A percentile compares a stretch with the other conserved stretches of the same genome.
Evolutionary conservation across 257 asterid species (phyloP).

Genomic region (Cinchona pubescens): DNA sequence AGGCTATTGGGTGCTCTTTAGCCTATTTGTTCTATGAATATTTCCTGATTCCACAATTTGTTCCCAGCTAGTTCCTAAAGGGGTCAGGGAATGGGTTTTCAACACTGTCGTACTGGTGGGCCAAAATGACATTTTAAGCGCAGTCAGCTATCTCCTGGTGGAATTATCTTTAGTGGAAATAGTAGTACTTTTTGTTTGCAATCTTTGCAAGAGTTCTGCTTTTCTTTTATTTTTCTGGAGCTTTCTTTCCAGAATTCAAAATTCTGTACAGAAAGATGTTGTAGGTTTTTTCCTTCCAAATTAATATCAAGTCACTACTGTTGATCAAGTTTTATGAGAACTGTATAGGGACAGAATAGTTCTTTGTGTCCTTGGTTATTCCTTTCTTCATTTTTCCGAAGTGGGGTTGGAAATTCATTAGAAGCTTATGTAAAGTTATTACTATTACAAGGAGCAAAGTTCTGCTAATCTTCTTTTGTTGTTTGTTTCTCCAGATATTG

Average conservation of each 20-base stretch:
- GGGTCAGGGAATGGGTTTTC: not conserved
- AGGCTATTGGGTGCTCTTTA: not conserved
- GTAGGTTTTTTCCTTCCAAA: too few species aligned
- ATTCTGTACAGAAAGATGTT: not conserved
- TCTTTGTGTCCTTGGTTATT: not conserved
- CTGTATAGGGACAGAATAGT: not conserved
- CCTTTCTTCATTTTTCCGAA: not conserved
- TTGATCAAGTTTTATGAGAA: not conserved
- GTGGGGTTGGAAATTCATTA: not conserved
- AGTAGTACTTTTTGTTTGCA: not conserved
- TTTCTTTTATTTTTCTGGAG: not conserved
- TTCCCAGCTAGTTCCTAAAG: not conserved
- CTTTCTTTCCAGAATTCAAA: not conserved
- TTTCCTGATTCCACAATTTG: not conserved
- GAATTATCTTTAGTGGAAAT: not conserved
- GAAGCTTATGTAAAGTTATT: not conserved
- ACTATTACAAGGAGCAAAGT: not conserved
- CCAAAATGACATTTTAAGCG: not conserved
- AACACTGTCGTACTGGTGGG: not conserved
- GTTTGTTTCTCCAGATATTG: conserved; percentile 57
- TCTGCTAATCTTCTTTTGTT: conserved; percentile 1
- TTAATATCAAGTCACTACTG: too few species aligned
- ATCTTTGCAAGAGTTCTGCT: not conserved
- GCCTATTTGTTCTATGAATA: not conserved
- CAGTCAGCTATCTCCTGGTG: not conserved